A percentile compares a stretch with the other conserved stretches of the same genome.
phyloP scores from a whole-genome alignment of 2,329 filamentous ascomycete genomes.

The Monosporascus sp. region DNA sequence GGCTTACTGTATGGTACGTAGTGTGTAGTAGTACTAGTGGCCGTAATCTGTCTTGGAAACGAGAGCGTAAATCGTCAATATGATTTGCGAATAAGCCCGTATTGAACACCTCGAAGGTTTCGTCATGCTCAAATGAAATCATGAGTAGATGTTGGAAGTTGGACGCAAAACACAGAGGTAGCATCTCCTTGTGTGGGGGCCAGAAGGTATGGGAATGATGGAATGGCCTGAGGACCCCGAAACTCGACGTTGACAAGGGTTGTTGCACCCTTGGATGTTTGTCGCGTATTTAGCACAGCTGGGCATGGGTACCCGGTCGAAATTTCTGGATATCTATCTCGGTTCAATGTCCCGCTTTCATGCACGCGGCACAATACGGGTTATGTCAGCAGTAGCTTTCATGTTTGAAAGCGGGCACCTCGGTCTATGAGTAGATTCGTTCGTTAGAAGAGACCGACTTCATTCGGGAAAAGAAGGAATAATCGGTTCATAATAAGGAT shows the following conservation, averaged over 20 bases:
- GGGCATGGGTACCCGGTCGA: neutral
- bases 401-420: too few relatives aligned
- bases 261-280: neutral
- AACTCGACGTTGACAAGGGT: neutral
- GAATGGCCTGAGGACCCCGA: neutral
- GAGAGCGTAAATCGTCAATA: neutral
- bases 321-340: slow-evolving; percentile 1
- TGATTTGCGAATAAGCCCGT: too few relatives aligned
- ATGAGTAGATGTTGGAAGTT: too few relatives aligned
- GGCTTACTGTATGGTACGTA: neutral
- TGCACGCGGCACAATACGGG: neutral
- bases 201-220: neutral
- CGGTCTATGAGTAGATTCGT: too few relatives aligned
- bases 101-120: too few relatives aligned
- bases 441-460: too few relatives aligned
- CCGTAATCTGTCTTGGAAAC: neutral
- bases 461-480: too few relatives aligned
- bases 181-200: too few relatives aligned
- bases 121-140: too few relatives aligned
- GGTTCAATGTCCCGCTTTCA: neutral
- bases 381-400: too few relatives aligned
- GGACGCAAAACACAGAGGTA: too few relatives aligned
- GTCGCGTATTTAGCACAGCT: neutral
- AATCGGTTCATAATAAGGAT: too few relatives aligned
- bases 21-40: neutral